These are phyloP conservation scores for Tulasnella sp. DNA, from an alignment of 768 basidiomycete species.

Conservation along the genomic window DNA sequence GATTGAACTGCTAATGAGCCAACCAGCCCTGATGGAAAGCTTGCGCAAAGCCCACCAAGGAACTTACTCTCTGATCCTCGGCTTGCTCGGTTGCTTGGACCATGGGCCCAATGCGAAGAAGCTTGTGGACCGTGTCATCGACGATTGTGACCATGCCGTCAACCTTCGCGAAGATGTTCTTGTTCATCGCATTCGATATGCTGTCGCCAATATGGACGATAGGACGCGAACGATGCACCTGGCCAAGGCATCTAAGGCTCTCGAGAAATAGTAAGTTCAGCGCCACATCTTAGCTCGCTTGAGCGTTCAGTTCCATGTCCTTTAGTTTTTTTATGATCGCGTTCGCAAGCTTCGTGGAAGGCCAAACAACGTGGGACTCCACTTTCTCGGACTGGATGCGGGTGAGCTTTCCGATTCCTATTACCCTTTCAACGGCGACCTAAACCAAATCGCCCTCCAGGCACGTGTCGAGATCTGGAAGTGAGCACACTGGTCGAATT, in stretches of 20 bases:
- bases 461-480: constrained; percentile 87
- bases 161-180: constrained; percentile 89
- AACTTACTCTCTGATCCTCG: constrained; percentile 84
- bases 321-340: constrained; percentile 86
- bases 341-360: constrained; percentile 80
- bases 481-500: constrained; percentile 40
- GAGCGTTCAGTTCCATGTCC: background rate
- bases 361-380: constrained; percentile 50
- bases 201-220: constrained; percentile 67
- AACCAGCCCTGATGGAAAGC: constrained; percentile 73
- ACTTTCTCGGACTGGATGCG: constrained; percentile 84
- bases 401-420: constrained; percentile 33
- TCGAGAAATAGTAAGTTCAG: constrained; percentile 78
- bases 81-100: constrained; percentile 87
- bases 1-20: constrained; percentile 72
- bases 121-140: constrained; percentile 84
- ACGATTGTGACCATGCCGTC: constrained; percentile 81
- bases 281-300: background rate
- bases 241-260: constrained; percentile 58
- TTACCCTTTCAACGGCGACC: background rate
- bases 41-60: constrained; percentile 87
- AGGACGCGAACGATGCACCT: constrained; percentile 44
- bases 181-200: constrained; percentile 73
- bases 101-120: constrained; percentile 77
- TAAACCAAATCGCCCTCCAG: constrained; percentile 30